These are phyloP conservation scores for Aquilaria yunnanensis DNA, from an alignment of 345 rosid species.

Conservation along the genomic window DNA sequence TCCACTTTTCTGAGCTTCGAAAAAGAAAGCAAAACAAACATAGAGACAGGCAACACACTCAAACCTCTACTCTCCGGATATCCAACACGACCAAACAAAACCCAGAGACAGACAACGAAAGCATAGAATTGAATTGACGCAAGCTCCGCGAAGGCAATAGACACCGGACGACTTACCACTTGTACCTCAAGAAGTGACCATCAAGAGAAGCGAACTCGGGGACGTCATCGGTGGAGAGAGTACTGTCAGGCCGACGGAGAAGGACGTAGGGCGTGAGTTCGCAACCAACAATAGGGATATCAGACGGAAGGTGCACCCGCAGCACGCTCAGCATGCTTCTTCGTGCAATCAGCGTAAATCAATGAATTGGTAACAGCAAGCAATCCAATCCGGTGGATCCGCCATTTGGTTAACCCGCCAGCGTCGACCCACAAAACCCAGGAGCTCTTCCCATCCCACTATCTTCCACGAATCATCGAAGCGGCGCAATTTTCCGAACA, in stretches of 20 bases:
- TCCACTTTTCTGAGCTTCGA: too few relatives aligned
- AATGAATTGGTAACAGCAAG: neutral
- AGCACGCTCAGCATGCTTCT: conserved; percentile 70
- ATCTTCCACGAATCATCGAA: too few relatives aligned
- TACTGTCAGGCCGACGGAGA: conserved; percentile 59
- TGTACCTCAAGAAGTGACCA: conserved; percentile 72
- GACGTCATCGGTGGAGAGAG: conserved; percentile 58
- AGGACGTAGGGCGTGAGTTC: conserved; percentile 91
- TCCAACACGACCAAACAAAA: too few relatives aligned
- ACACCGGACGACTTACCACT: conserved; percentile 47
- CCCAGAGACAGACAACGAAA: too few relatives aligned
- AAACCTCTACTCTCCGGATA: too few relatives aligned
- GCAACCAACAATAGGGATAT: conserved; percentile 90
- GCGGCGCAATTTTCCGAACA: too few relatives aligned
- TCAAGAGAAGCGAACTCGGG: conserved; percentile 67
- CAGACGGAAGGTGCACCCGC: conserved; percentile 90
- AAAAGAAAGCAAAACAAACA: too few relatives aligned
- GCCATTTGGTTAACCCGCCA: conserved; percentile 41
- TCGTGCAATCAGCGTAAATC: neutral
- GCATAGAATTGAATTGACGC: too few relatives aligned
- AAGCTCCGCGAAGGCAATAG: too few relatives aligned
- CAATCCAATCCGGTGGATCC: conserved; percentile 34
- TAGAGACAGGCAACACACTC: too few relatives aligned
- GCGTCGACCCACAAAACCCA: conserved; percentile 21
- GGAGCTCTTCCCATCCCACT: neutral